Evolutionary conservation across 768 basidiomycete genomes (phyloP), one percentile per base, ranked within the genome.

Genomic region (Tricholoma bakamatsutake): DNA sequence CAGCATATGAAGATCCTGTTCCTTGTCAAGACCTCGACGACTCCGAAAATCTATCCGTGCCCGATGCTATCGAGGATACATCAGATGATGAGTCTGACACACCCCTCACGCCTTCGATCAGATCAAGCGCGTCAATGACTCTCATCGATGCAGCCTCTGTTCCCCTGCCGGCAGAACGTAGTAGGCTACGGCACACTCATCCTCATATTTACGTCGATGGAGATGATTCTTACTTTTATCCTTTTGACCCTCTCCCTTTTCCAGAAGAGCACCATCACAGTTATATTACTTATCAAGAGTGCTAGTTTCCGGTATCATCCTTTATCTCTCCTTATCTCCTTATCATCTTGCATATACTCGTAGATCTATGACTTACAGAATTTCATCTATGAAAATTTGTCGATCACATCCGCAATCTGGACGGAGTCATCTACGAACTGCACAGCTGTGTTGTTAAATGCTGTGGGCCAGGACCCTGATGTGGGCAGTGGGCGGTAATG

Each of bases 81-180:
- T 91, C 89, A 45, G 90, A 91, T 72, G 89, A 91, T 73, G 90
- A 90, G 74, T 89, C 88, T 13, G 89, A 91, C 62, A 72, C 80
- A 4, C 80, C 76, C 9, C 78, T 80, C 9, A 84, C 87, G 6
- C 87, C 85, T 48, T 84, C 80, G 40, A 61, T 81, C 47, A 76
- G 76, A 59, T 87, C 87, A 40, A 76, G 74, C 60, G 79, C 82
- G 15, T 80, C 82, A 48, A 68, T 83, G 57, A 75, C 76, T 53
- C 73, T 81, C 52, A 61, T 75, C 43, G 80, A 83, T 65, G 73
- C 80, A 49, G 73, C 80, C 53, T 76, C 78, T 54, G 70, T 78
- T 31, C 73, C 82, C 17, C 74, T 80, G 52, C 76, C 79, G 39
- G 65, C 70, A 48, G 82, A 81, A 64, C 77, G 75, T 67, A 77